Evolutionary conservation across 2,329 filamentous ascomycete species (phyloP).

Genomic region (Fusarium sp.): DNA sequence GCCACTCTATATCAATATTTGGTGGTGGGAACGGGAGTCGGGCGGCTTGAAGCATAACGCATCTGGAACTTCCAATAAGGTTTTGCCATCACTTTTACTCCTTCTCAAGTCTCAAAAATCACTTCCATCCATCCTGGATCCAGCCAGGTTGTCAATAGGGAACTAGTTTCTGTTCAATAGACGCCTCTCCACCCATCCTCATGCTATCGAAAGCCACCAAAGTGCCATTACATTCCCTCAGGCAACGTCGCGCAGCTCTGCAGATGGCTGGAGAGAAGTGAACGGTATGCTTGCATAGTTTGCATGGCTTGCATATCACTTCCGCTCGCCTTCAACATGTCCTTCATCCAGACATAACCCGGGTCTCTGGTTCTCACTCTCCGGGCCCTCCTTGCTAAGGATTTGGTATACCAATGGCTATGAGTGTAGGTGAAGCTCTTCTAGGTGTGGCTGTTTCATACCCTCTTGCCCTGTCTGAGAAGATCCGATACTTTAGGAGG

Average conservation of each 20-base stretch:
- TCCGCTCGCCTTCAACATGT: constrained; percentile 10
- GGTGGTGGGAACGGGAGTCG: neutral
- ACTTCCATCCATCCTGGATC: constrained; percentile 30
- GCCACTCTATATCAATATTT: constrained; percentile 12
- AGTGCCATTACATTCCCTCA: constrained; percentile 1
- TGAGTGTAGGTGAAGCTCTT: constrained; percentile 8
- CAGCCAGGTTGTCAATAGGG: constrained; percentile 19
- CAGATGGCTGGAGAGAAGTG: neutral
- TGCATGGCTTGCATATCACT: constrained; percentile 11
- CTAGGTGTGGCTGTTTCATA: constrained; percentile 49
- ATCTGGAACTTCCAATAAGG: constrained; percentile 6
- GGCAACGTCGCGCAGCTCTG: neutral
- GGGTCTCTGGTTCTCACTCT: constrained; percentile 1
- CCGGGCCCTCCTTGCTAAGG: constrained; percentile 4
- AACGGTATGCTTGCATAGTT: constrained; percentile 7
- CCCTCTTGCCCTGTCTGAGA: constrained; percentile 67
- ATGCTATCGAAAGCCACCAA: constrained; percentile 10
- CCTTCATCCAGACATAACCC: constrained; percentile 1
- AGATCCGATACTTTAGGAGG: constrained; percentile 91
- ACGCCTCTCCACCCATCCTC: constrained; percentile 15
- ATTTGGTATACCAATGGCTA: constrained; percentile 16
- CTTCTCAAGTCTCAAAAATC: constrained; percentile 15
- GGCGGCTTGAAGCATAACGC: constrained; percentile 13
- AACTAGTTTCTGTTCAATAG: constrained; percentile 26
- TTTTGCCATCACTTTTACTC: constrained; percentile 8